Conservation (phyloP, 805 yeast genomes). For the Millerozyma acaciae region DNA sequence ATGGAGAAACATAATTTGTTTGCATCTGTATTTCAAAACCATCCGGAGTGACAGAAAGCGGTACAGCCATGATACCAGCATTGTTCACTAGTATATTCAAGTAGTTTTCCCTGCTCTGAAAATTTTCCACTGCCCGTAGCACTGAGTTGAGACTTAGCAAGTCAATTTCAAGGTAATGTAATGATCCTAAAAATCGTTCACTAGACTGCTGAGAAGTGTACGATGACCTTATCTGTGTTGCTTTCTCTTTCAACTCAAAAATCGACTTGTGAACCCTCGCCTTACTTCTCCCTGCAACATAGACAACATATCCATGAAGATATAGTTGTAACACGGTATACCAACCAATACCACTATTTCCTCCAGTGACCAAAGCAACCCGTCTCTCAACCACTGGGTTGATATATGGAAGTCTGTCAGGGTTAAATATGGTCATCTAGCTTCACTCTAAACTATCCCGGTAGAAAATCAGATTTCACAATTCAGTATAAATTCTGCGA, state of each 20-base stretch:
- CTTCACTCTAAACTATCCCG: too few species aligned
- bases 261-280: constrained; percentile 56
- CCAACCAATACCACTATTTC: constrained; percentile 79
- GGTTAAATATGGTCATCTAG: constrained; percentile 27
- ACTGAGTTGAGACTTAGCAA: constrained; percentile 31
- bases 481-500: too few species aligned
- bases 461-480: too few species aligned
- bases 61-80: constrained; percentile 81
- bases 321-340: constrained; percentile 71
- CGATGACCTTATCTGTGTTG: constrained; percentile 25
- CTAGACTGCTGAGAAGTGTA: constrained; percentile 20
- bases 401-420: constrained; percentile 55
- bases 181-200: constrained; percentile 31
- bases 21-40: constrained; percentile 78
- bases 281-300: constrained; percentile 67
- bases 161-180: constrained; percentile 36
- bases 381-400: constrained; percentile 53
- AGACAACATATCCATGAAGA: constrained; percentile 73
- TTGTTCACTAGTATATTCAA: constrained; percentile 67
- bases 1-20: constrained; percentile 74
- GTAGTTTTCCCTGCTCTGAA: constrained; percentile 43
- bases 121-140: constrained; percentile 41
- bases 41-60: constrained; percentile 59
- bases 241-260: constrained; percentile 52
- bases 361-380: constrained; percentile 76